Percentiles rank a stretch among this genome's conserved stretches.
Evolutionary conservation across 1,284 basidiomycete genomes (phyloP).

Genomic region (Puccinia horiana): DNA sequence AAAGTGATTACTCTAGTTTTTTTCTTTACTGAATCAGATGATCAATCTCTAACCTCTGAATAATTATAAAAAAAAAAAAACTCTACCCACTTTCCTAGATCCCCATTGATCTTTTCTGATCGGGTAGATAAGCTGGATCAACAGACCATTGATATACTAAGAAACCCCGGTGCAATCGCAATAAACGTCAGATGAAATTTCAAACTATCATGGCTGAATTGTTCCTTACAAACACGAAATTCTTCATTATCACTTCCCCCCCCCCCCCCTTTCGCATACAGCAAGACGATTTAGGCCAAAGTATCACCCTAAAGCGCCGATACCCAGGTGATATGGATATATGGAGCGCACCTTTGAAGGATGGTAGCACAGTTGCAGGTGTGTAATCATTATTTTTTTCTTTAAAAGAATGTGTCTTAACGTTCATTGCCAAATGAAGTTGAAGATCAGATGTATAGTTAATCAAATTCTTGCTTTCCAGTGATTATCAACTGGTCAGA

Average conservation of each 20-base stretch:
- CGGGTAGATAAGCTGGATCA: not conserved
- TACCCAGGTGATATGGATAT: slow-evolving; percentile 36
- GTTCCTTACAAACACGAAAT: not conserved
- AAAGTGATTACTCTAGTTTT: slow-evolving; percentile 24
- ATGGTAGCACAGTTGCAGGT: slow-evolving; percentile 47
- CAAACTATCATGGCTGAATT: not conserved
- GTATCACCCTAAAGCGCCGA: slow-evolving; percentile 29
- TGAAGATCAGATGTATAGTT: not conserved
- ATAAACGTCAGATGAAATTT: slow-evolving; percentile 31
- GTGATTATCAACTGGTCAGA: slow-evolving; percentile 41
- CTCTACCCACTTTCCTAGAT: not conserved
- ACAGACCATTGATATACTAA: slow-evolving; percentile 7
- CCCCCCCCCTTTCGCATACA: not conserved
- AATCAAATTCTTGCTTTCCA: not conserved
- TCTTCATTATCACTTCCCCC: not conserved
- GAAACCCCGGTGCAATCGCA: slow-evolving; percentile 13
- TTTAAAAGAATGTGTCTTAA: not conserved
- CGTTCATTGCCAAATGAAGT: not conserved
- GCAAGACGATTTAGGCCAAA: slow-evolving; percentile 47
- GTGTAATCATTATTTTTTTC: not conserved
- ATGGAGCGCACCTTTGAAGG: slow-evolving; percentile 34
- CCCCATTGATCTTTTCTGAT: slow-evolving; percentile 37
- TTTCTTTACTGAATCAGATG: not conserved
- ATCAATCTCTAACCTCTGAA: not conserved
- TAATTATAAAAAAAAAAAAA: not conserved